A percentile compares a stretch with the other conserved stretches of the same genome.
phyloP scores from a whole-genome alignment of 192 early-diverging fungal genomes.

The Backusella tarrabulga region DNA sequence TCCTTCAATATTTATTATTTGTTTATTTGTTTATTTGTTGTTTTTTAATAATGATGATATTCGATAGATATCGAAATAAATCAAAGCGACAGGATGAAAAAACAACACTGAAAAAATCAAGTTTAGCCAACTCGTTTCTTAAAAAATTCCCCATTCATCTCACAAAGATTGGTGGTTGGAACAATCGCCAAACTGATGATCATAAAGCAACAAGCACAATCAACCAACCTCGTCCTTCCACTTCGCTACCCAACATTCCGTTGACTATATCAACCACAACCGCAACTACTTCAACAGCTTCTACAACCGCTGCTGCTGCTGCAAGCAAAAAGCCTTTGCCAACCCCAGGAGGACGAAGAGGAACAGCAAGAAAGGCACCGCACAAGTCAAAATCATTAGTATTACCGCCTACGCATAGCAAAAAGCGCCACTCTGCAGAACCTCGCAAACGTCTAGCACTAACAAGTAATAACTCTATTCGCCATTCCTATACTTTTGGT shows the following conservation, averaged over 20 bases:
- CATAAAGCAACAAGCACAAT: background rate
- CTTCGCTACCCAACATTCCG: slow-evolving; percentile 10
- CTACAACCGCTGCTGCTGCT: background rate
- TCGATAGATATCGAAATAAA: slow-evolving; percentile 18
- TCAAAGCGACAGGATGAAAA: slow-evolving; percentile 6
- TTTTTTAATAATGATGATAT: background rate
- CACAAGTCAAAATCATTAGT: slow-evolving; percentile 14
- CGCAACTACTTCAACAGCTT: slow-evolving; percentile 12
- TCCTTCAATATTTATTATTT: background rate
- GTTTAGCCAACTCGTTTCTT: slow-evolving; percentile 7
- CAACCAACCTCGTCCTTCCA: background rate
- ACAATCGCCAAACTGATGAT: slow-evolving; percentile 6
- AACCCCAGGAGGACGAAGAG: slow-evolving; percentile 24
- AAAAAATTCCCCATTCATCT: slow-evolving; percentile 12
- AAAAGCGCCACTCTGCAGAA: slow-evolving; percentile 19
- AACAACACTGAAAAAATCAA: slow-evolving; percentile 10
- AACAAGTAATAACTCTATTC: slow-evolving; percentile 35
- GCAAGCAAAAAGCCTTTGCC: slow-evolving; percentile 13
- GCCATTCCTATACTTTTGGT: slow-evolving; percentile 45
- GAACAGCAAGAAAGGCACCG: slow-evolving; percentile 11
- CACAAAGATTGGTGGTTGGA: slow-evolving; percentile 9
- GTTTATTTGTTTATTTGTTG: background rate
- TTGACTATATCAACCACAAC: slow-evolving; percentile 20
- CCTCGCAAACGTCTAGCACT: slow-evolving; percentile 6
- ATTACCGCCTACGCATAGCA: slow-evolving; percentile 21